Conservation (phyloP, 345 rosid species). For the Eucalyptus sp. region DNA sequence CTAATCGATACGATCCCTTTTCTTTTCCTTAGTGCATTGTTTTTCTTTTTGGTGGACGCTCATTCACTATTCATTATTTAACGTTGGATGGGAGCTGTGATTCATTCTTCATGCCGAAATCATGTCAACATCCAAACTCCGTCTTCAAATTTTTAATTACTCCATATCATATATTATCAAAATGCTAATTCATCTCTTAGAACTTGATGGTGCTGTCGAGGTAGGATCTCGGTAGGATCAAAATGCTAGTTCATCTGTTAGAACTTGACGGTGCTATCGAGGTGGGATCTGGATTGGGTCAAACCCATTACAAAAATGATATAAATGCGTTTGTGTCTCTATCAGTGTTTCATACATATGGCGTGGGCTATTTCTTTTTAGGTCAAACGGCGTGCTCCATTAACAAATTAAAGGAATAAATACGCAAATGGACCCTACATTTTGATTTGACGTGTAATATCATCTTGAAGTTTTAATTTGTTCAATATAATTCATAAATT, state of each 20-base stretch:
- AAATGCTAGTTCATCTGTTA: background rate
- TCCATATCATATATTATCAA: background rate
- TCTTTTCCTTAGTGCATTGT: background rate
- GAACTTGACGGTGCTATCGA: background rate
- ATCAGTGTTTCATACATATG: background rate
- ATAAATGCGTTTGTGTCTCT: background rate
- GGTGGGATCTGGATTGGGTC: background rate
- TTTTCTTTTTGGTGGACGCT: background rate
- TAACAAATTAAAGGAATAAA: background rate
- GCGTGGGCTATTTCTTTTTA: too few relatives aligned
- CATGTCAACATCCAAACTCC: background rate
- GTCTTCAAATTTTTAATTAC: background rate
- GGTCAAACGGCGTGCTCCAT: too few relatives aligned
- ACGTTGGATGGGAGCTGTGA: background rate
- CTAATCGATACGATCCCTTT: background rate
- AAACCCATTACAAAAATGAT: background rate
- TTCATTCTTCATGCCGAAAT: background rate
- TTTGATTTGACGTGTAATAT: background rate
- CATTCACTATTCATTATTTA: background rate
- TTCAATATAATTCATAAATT: background rate
- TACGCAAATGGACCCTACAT: fast-evolving
- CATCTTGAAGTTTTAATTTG: background rate
- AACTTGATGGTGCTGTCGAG: background rate
- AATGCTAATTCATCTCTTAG: background rate
- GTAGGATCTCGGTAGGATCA: background rate